Evolutionary conservation across 352 stramenopile genomes (phyloP).

Genomic region (Pythium utonaiense): DNA sequence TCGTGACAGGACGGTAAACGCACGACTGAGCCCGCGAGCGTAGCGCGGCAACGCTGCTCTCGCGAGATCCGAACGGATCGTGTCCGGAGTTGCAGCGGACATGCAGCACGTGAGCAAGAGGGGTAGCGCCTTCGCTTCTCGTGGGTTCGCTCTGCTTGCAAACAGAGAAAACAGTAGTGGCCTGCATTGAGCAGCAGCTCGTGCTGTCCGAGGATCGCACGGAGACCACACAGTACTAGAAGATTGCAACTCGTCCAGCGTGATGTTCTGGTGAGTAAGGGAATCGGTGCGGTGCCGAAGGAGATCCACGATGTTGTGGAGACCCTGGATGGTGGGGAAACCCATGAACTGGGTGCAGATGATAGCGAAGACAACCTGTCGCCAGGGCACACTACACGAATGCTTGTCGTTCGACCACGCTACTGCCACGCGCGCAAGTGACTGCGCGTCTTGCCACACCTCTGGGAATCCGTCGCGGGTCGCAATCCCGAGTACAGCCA

Average conservation of each 20-base stretch:
- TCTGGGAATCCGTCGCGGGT: constrained; percentile 29
- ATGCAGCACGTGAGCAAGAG: constrained; percentile 9
- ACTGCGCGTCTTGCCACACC: constrained; percentile 31
- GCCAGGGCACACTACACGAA: constrained; percentile 28
- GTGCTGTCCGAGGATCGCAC: not conserved
- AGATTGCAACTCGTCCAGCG: constrained; percentile 23
- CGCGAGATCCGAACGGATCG: constrained; percentile 30
- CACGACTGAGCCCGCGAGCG: constrained; percentile 37
- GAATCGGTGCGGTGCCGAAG: too few relatives aligned
- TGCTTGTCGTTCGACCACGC: constrained; percentile 9
- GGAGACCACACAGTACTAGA: constrained; percentile 48
- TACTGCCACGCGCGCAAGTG: constrained; percentile 34
- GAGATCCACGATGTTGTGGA: not conserved
- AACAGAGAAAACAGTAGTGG: constrained; percentile 39
- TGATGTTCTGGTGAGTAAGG: not conserved
- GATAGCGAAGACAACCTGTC: constrained; percentile 37
- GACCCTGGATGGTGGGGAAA: constrained; percentile 27
- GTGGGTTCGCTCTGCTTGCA: not conserved
- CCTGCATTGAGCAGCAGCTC: constrained; percentile 17
- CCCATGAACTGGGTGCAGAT: constrained; percentile 34
- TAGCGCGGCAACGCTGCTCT: constrained; percentile 32
- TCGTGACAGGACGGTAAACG: constrained; percentile 26
- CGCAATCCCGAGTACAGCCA: constrained; percentile 31
- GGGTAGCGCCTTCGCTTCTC: not conserved
- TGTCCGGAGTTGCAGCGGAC: not conserved